Conservation (phyloP, 2,329 filamentous ascomycete species). For the Dactylellina haptotyla region DNA sequence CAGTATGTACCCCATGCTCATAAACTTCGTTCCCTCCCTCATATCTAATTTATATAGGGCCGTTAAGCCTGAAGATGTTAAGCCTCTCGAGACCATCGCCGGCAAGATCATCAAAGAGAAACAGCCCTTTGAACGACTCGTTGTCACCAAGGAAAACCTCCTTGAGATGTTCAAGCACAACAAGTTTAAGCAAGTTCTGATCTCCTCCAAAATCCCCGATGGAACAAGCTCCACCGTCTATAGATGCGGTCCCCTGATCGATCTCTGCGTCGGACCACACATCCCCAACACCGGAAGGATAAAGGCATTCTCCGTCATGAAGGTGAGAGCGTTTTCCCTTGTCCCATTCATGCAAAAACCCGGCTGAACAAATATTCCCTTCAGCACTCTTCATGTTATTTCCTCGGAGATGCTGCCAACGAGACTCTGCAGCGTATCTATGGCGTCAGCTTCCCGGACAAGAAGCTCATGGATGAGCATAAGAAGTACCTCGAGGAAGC, state of each 20-base stretch:
- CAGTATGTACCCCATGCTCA: slow-evolving; percentile 52
- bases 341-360: background rate
- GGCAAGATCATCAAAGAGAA: slow-evolving; percentile 92
- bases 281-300: slow-evolving; percentile 92
- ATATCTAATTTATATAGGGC: slow-evolving; percentile 60
- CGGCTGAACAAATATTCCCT: slow-evolving; percentile 60
- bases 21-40: background rate
- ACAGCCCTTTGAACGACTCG: slow-evolving; percentile 90
- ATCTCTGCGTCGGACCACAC: slow-evolving; percentile 93
- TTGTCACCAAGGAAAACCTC: slow-evolving; percentile 87
- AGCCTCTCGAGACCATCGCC: slow-evolving; percentile 82
- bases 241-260: slow-evolving; percentile 89
- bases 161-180: slow-evolving; percentile 97
- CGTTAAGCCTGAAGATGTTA: slow-evolving; percentile 81
- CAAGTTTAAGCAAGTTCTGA: slow-evolving; percentile 98
- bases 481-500: slow-evolving; percentile 96
- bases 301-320: slow-evolving; percentile 94
- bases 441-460: slow-evolving; percentile 95
- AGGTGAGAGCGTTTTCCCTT: slow-evolving; percentile 63
- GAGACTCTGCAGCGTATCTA: slow-evolving; percentile 97
- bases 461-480: slow-evolving; percentile 92
- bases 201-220: slow-evolving; percentile 88
- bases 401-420: slow-evolving; percentile 91
- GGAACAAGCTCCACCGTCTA: slow-evolving; percentile 94
- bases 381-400: slow-evolving; percentile 82